phyloP scores from a whole-genome alignment of 2,329 filamentous ascomycete species.

The Knufia petricola region DNA sequence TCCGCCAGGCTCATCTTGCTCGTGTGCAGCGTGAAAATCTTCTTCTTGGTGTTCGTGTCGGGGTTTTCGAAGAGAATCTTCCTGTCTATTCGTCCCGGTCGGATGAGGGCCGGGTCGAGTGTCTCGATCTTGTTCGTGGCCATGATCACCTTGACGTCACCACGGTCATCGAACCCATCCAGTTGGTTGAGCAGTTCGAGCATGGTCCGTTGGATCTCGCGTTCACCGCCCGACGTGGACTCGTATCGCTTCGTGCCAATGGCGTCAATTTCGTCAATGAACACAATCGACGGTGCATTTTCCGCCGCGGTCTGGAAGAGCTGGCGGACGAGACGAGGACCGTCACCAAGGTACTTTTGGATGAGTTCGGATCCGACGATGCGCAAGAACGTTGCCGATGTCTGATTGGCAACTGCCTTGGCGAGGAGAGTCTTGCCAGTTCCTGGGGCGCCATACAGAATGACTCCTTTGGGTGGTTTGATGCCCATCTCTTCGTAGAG shows the following conservation, averaged over 20 bases:
- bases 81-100: slow-evolving; percentile 93
- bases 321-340: slow-evolving; percentile 86
- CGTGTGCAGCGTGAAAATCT: slow-evolving; percentile 97
- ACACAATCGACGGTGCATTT: slow-evolving; percentile 92
- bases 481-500: slow-evolving; percentile 99
- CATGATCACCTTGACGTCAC: slow-evolving; percentile 99
- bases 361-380: slow-evolving; percentile 97
- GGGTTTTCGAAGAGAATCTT: slow-evolving; percentile 80
- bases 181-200: slow-evolving; percentile 95
- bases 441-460: slow-evolving; percentile 92
- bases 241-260: slow-evolving; percentile 99
- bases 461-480: slow-evolving; percentile 98
- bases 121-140: slow-evolving; percentile 99
- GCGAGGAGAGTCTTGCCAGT: slow-evolving; percentile 94
- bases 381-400: slow-evolving; percentile 94
- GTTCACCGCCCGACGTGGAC: slow-evolving; percentile 89
- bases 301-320: slow-evolving; percentile 86
- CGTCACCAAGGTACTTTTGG: slow-evolving; percentile 96
- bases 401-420: slow-evolving; percentile 96
- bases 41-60: slow-evolving; percentile 83
- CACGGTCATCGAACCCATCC: slow-evolving; percentile 95
- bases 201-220: slow-evolving; percentile 97
- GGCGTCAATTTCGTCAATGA: slow-evolving; percentile 98
- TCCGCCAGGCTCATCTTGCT: slow-evolving; percentile 96
- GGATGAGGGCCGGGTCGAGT: slow-evolving; percentile 88